Base-by-base conservation (phyloP, 2,329 filamentous ascomycete genomes). In the Fusarium napiforme region DNA sequence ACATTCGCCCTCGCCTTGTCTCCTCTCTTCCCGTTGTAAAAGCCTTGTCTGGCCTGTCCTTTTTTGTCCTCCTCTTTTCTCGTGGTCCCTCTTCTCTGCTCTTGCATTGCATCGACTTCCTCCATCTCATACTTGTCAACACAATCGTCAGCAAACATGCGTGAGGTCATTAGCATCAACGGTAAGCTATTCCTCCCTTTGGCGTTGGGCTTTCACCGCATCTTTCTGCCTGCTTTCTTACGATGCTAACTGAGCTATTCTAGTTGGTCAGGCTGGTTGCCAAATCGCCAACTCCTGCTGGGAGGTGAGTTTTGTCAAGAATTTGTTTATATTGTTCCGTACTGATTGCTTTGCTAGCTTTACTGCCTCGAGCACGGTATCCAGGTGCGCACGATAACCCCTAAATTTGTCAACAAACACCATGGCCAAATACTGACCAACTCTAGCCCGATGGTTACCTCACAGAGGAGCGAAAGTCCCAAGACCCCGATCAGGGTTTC, bases 311-410 rank as follows among this genome's bases (percentile, higher is more conserved):
- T 82, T 70, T 67, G 50, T 72, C 34, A 49, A 46, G 11, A 28
- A 10, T 62, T 23, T 65, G 39, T 80, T 84, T 74, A 78, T 72
- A 37, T 71, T 37, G 30, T 45, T 67, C n/a, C 46, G 73, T 53
- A 65, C 73, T 77, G 49, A 75, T 43, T 56, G 57, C 60, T 53
- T 77, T 78, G 74, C 77, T 74, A 99, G 96, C 94, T 99, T 75
- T 99, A 99, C 92, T 99, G 96, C 88, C 94, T 99, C 82, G 96
- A 99, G 91, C 96, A 99, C 86, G 96, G 96, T 82, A 99, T 99
- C 81, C 93, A 97, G 93, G 95, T 97, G 92, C 78, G 91, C 49
- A 71, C 26, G 19, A 66, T 46, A 78, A 67, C 69, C 66, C 68
- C 66, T 69, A 72, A 56, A 75, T 75, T 62, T 77, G 64, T 76